Percentiles rank a stretch among this genome's conserved stretches.
Conservation (phyloP, 2,329 filamentous ascomycete genomes). For the Davidsoniella neocaledoniae region DNA sequence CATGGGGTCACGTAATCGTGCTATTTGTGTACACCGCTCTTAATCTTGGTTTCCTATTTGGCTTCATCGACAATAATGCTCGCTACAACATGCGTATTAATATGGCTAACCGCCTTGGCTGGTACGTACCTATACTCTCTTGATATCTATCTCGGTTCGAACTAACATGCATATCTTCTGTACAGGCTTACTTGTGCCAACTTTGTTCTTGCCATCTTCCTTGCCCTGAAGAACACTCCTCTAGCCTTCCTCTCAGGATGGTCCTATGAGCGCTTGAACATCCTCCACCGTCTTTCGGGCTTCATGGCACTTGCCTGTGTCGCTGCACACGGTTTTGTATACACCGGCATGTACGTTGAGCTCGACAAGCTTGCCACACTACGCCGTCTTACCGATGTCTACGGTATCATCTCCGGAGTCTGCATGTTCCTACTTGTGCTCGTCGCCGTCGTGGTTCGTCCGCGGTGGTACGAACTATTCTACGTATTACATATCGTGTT, state of each 20-base stretch:
- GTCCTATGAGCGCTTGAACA: conserved; percentile 42
- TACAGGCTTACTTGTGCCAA: conserved; percentile 28
- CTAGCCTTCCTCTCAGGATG: conserved; percentile 34
- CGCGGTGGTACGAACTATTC: conserved; percentile 38
- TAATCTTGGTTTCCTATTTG: conserved; percentile 21
- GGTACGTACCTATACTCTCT: conserved; percentile 17
- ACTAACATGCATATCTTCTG: background rate
- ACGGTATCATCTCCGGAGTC: conserved; percentile 30
- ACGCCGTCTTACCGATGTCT: conserved; percentile 24
- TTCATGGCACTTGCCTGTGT: conserved; percentile 29
- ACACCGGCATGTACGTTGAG: conserved; percentile 25
- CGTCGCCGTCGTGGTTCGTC: conserved; percentile 26
- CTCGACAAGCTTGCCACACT: conserved; percentile 19
- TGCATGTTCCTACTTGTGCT: conserved; percentile 27
- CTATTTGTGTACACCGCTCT: conserved; percentile 19
- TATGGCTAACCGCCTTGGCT: conserved; percentile 23
- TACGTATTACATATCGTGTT: conserved; percentile 34
- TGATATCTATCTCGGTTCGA: background rate
- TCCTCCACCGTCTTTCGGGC: conserved; percentile 37
- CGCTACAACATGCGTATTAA: conserved; percentile 19
- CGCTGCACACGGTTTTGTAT: conserved; percentile 29
- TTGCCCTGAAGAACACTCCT: conserved; percentile 42
- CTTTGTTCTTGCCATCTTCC: conserved; percentile 33
- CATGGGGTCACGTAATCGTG: conserved; percentile 19
- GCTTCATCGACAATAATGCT: conserved; percentile 19